Conservation (phyloP, 129 eudicot genomes). For the Lactuca saligna region DNA sequence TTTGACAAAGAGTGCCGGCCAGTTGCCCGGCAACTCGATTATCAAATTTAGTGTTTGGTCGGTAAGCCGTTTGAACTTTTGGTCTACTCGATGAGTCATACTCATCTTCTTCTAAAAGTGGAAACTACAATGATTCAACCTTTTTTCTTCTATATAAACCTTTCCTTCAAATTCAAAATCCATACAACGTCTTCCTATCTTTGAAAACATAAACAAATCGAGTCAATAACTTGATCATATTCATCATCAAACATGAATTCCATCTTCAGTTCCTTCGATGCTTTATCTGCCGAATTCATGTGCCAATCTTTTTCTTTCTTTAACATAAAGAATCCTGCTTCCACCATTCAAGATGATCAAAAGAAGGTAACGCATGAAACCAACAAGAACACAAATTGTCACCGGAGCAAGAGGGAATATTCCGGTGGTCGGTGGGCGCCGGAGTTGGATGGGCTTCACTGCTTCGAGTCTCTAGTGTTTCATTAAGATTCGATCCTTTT, state of each 20-base stretch:
- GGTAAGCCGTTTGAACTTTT: too few relatives aligned
- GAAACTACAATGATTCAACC: conserved; percentile 6
- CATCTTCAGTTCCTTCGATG: conserved; percentile 52
- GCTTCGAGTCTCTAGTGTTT: conserved; percentile 41
- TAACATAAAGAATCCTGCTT: conserved; percentile 1
- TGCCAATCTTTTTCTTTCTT: conserved; percentile 15
- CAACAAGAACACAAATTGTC: background rate
- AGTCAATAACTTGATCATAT: background rate
- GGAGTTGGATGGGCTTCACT: conserved; percentile 49
- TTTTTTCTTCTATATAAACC: background rate
- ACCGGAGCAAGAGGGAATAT: background rate
- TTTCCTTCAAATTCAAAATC: background rate
- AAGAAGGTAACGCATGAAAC: conserved; percentile 4
- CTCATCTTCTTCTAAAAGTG: too few relatives aligned
- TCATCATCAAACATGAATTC: conserved; percentile 39
- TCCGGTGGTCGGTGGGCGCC: conserved; percentile 29
- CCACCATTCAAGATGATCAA: background rate
- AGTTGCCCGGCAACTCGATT: too few relatives aligned
- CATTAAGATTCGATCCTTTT: conserved; percentile 8
- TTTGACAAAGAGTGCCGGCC: too few relatives aligned
- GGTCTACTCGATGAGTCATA: too few relatives aligned
- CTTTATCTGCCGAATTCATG: conserved; percentile 36
- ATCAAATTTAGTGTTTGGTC: too few relatives aligned
- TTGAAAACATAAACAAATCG: background rate
- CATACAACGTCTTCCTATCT: background rate